Base-by-base conservation (phyloP, 148 eudicot species). In the Polygonum maritimum region DNA sequence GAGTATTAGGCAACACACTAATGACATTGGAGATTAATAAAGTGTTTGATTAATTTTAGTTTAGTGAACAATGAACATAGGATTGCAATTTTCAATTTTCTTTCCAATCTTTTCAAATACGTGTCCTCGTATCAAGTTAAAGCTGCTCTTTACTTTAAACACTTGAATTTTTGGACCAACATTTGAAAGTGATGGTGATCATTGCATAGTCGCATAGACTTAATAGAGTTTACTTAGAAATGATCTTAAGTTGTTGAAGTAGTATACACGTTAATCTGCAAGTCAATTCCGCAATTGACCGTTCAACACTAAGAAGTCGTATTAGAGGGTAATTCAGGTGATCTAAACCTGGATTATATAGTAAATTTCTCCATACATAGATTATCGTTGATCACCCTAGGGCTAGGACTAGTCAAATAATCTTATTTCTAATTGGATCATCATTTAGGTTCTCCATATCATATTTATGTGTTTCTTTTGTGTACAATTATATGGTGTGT, bases 181-280 rank as follows among this genome's bases (percentile, higher is more conserved):
- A 36, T 35, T 36, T n/a, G 71, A 67, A 67, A 63, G 69, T 63
- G 69, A 15, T 65, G 71, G 71, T 38, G 18, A 67, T 54, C 19
- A 15, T 63, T 26, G 31, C 31, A 26, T 26, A 26, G 13, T 67
- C 4, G 15, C 15, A n/a, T 7, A 33, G 71, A 35, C 5, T 65
- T 35, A 5, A 5, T 26, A 35, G 16, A 35, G 45, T 67, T 36
- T 22, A 60, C 69, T 60, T 57, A 57, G 69, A 31, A 60, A 26
- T 26, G 38, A 60, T 60, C 71, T 67, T 45, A 67, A 67, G 71
- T 63, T 63, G 7, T 63, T 63, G 70, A 31, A 63, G 70, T 63
- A 63, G 41, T 31, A 63, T 4, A 67, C 71, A 67, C 45, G 71
- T 67, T 67, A 67, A 67, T 31, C 39, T 67, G 6, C 71, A 35